Evolutionary conservation across 2,329 filamentous ascomycete genomes (phyloP), one percentile per base, ranked within the genome.

Genomic region (Diplocarpon rosae): DNA sequence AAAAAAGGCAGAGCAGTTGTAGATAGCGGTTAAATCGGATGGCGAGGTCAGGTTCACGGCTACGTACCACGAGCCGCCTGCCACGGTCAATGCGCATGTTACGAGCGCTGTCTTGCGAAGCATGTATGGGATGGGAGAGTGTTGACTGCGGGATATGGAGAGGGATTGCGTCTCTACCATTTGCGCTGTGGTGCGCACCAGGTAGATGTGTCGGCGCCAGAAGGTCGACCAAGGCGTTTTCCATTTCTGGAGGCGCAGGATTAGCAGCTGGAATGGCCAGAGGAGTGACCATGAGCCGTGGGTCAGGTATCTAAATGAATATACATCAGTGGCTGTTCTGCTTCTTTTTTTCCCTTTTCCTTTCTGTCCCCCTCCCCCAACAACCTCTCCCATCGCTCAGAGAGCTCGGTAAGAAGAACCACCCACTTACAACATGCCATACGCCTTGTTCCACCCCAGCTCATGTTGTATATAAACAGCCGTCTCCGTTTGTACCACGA

Each of bases 1-100:
- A 63, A 98, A 98, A 66, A 98, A 98, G 47, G 92, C 90, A 42
- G 86, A 94, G 71, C 92, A 98, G 67, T 98, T 98, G 74, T 98
- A 98, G 57, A 98, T 98, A 43, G 92, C 92, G 0, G 92, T 98
- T 56, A 98, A 67, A 64, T 98, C 92, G 53, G 84, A 88, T 2
- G 92, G 84, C 3, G 85, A 95, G 1, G 92, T 98, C 70, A 95
- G 68, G 65, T 87, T 85, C 47, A 98, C 90, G 13, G 92, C 90
- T 30, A 96, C 73, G 60, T 96, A 98, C 92, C 92, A 98, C 57
- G 83, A 90, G 42, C 89, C 77, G 20, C 92, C 92, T 0, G 90
- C 92, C 32, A 96, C 70, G 2, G 92, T 98, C 46, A 98, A 72
- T 6, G 89, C 80, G 42, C 74, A 83, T 5, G 92, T 95, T 51